Conservation (phyloP, 2,329 filamentous ascomycete species). For the Hymenoscyphus repandus region DNA sequence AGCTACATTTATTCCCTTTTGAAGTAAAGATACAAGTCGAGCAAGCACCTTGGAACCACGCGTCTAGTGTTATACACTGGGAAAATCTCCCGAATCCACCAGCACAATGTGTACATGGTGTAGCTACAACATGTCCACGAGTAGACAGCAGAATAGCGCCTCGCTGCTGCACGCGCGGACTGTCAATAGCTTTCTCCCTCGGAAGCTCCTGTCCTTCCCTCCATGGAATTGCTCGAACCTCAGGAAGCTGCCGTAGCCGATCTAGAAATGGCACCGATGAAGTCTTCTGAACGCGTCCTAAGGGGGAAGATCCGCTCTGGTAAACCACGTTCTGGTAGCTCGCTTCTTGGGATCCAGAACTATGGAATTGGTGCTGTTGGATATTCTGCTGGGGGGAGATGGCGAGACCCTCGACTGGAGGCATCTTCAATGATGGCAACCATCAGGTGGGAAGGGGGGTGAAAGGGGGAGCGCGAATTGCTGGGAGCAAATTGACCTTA, state of each 20-base stretch:
- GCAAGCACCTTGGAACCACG: conserved; percentile 27
- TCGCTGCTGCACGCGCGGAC: conserved; percentile 22
- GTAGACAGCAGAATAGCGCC: conserved; percentile 22
- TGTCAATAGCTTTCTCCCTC: conserved; percentile 20
- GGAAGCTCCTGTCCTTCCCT: conserved; percentile 21
- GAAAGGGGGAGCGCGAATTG: not conserved
- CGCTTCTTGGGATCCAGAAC: not conserved
- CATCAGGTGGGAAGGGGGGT: not conserved
- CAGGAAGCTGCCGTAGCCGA: conserved; percentile 14
- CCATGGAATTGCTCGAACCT: conserved; percentile 25
- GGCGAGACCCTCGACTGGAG: conserved; percentile 1
- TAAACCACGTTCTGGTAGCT: not conserved
- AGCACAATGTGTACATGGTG: conserved; percentile 22
- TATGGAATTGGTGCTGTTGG: conserved; percentile 3
- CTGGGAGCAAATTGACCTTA: not conserved
- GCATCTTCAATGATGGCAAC: not conserved
- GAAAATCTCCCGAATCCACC: conserved; percentile 22
- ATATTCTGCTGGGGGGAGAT: conserved; percentile 2
- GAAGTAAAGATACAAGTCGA: conserved; percentile 24
- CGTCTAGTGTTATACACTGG: conserved; percentile 21
- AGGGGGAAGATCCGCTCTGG: not conserved
- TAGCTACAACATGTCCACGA: conserved; percentile 14
- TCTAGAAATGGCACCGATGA: conserved; percentile 16
- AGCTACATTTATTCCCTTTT: conserved; percentile 25
- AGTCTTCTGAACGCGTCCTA: conserved; percentile 3